Evolutionary conservation across 2,329 filamentous ascomycete genomes (phyloP).

Genomic region (Hymenoscyphus linearis): DNA sequence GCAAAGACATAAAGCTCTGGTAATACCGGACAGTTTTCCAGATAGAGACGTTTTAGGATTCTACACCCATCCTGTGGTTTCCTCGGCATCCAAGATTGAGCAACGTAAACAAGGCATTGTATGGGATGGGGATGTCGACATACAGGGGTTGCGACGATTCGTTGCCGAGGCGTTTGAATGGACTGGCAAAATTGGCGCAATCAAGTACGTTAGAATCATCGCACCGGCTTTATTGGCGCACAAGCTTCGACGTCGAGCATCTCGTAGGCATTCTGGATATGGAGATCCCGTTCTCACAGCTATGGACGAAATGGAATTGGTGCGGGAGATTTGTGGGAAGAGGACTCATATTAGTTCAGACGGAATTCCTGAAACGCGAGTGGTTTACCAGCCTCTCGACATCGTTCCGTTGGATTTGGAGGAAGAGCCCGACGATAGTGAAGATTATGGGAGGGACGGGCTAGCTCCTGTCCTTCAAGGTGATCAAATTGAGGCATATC

Average conservation of each 20-base stretch:
- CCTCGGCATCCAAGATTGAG: conserved; percentile 51
- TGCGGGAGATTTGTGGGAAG: conserved; percentile 62
- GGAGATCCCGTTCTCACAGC: conserved; percentile 35
- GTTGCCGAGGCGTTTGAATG: conserved; percentile 79
- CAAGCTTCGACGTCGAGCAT: conserved; percentile 43
- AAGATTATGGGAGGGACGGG: conserved; percentile 44
- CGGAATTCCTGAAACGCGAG: conserved; percentile 67
- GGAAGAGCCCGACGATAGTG: conserved; percentile 54
- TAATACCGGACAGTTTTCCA: conserved; percentile 77
- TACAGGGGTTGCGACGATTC: conserved; percentile 65
- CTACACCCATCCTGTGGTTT: conserved; percentile 85
- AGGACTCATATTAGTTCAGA: conserved; percentile 71
- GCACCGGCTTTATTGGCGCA: conserved; percentile 69
- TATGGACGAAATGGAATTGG: conserved; percentile 46
- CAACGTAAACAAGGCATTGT: conserved; percentile 47
- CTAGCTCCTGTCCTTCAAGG: conserved; percentile 57
- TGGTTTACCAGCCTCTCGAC: conserved; percentile 70
- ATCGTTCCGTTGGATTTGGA: conserved; percentile 74
- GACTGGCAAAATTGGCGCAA: conserved; percentile 70
- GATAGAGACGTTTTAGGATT: conserved; percentile 73
- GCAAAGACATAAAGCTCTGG: conserved; percentile 66
- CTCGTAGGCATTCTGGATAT: conserved; percentile 34
- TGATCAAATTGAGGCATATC: conserved; percentile 47
- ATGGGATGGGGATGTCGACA: conserved; percentile 62
- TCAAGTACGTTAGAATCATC: conserved; percentile 77